Percentiles rank a stretch among this genome's conserved stretches.
These are phyloP conservation scores for Amauroascus niger DNA, from an alignment of 2,329 filamentous ascomycete species.

Conservation along the genomic window DNA sequence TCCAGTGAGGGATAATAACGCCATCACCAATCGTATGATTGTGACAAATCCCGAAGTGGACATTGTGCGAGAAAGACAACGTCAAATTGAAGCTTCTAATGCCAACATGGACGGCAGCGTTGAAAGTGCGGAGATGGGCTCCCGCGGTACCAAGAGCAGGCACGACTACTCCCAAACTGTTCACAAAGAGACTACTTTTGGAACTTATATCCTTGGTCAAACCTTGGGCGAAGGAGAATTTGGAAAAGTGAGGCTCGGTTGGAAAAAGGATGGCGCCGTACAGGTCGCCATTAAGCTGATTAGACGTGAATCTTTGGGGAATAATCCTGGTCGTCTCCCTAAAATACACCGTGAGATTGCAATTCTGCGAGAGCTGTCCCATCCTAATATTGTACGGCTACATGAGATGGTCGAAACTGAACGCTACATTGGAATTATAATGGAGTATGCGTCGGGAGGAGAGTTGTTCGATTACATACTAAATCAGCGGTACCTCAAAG, in stretches of 20 bases:
- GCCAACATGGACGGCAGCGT: conserved; percentile 42
- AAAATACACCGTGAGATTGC: conserved; percentile 97
- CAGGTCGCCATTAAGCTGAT: conserved; percentile 98
- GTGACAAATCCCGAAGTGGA: conserved; percentile 67
- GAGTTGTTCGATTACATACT: conserved; percentile 98
- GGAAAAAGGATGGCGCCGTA: conserved; percentile 90
- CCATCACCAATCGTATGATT: conserved; percentile 66
- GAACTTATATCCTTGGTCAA: conserved; percentile 89
- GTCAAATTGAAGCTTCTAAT: conserved; percentile 52
- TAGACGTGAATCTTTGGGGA: conserved; percentile 77
- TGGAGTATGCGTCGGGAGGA: conserved; percentile 95
- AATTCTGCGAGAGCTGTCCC: conserved; percentile 76
- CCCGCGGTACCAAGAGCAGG: conserved; percentile 34
- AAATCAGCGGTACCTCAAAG: conserved; percentile 92
- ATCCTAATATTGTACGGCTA: conserved; percentile 92
- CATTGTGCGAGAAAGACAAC: conserved; percentile 59
- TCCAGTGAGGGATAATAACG: conserved; percentile 64
- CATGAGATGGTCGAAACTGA: conserved; percentile 99
- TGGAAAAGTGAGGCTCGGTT: conserved; percentile 95
- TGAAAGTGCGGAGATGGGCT: conserved; percentile 41
- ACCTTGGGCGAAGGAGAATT: conserved; percentile 97
- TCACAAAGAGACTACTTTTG: conserved; percentile 76
- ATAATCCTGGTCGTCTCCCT: conserved; percentile 76
- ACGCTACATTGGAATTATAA: conserved; percentile 91
- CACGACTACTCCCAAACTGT: conserved; percentile 50